Evolutionary conservation across 257 asterid genomes (phyloP), one percentile per base, ranked within the genome.

Genomic region (Petunia secreta): DNA sequence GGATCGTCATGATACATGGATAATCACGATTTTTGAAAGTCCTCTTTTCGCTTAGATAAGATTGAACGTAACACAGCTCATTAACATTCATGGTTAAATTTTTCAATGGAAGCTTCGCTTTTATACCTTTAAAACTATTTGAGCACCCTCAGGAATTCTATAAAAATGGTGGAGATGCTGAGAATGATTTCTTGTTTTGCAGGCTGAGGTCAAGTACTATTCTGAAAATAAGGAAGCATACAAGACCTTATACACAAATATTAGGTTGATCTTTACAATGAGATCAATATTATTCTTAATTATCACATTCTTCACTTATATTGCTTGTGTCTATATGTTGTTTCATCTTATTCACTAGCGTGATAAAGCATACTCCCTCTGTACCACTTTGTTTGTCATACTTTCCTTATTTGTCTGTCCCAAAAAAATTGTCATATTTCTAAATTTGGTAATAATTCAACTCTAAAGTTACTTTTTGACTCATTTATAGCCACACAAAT

Each of bases 151-250:
- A 59, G 16, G 1, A 15, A 36, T 54, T 66, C 36, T 67, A 6
- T 54, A 6, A 36, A n/a, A 63, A 40, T 15, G 4, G 41, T 40
- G 3, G 34, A 3, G 64, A 65, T 60, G 60, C 64, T 75, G 75
- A 75, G 63, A 13, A 4, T 53, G 34, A 25, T 16, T 63, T 80
- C 11, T 41, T 10, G 4, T 82, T 50, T 78, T 87, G 87, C 97
- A 94, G 97, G 97, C 97, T 53, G 98, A 94, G 82, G 83, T 90
- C 50, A 85, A 83, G 79, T 85, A 87, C 91, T 90, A 94, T 79
- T 80, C 90, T 9, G 89, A 89, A 64, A 87, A 94, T 82, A 86
- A 84, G 86, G 91, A 90, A 77, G 95, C 93, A 16, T 90, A 89
- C 88, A 92, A 86, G 82, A 88, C 77, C 97, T 94, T 69, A 94